Base-by-base conservation (phyloP, 2,329 filamentous ascomycete species). In the Aspergillus chevalieri region DNA sequence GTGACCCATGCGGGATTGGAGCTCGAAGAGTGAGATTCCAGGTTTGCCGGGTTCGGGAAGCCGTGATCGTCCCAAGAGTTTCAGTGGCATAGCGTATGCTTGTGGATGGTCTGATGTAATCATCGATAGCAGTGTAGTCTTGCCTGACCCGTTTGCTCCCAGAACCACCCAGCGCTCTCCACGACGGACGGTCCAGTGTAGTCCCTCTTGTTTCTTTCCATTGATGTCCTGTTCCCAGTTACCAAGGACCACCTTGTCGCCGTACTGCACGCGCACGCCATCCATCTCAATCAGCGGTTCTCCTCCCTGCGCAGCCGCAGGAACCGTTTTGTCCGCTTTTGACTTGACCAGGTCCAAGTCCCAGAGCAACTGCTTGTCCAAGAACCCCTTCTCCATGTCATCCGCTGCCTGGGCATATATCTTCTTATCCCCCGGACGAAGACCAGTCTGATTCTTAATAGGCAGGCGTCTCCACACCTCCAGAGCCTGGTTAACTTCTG, bases 61-160 rank as follows among this genome's bases (percentile, higher is more conserved):
- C 17, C 93, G 82, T 48, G 85, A 86, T 19, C 83, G 83, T 1
- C 90, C 89, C 65, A 98, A 97, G 12, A 96, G 77, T 58, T 82
- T 85, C 52, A 98, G 85, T 0, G 92, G 91, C 21, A 91, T 81
- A 0, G 88, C 89, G 67, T 97, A 98, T 0, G 91, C 84, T 68
- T 97, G 92, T 0, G 93, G 93, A 61, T 98, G 93, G 63, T 98
- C 93, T 1, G 92, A 97, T 52, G 89, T 94, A 51, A 98, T 87
- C 5, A 98, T 78, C 4, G 90, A 93, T 24, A 97, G 80, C 36
- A 98, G 79, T 0, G 93, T 98, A 0, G 93, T 98, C 74, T 98
- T 98, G 15, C 93, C 93, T 0, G 89, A 95, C 10, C 80, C 93
- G 60, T 98, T 97, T 28, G 91, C 86, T 0, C 93, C 93, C 63